Evolutionary conservation across 1,139 yeast genomes (phyloP), one percentile per base, ranked within the genome.

Genomic region (Suhomyces atakaporum): DNA sequence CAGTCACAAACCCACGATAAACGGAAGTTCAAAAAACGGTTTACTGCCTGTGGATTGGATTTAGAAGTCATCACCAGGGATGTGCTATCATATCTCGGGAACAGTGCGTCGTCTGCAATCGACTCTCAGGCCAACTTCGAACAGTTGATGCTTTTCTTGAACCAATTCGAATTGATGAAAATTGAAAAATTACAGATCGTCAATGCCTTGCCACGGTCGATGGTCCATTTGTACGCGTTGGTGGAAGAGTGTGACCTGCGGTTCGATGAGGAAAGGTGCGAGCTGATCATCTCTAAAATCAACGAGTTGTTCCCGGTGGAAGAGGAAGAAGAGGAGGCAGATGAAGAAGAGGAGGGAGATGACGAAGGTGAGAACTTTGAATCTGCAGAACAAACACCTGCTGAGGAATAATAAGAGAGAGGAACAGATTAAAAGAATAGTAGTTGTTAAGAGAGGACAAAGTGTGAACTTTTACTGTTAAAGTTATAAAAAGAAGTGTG

Each of bases 241-340:
- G 81, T 92, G 3, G 98, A 92, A 54, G 97, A 92, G 58, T 90
- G 96, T 58, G 97, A 90, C 49, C 81, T 77, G 47, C 69, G 97
- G 46, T 83, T 88, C 51, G 62, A 69, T 14, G 85, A 82, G 40
- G 84, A 77, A 1, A 73, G 79, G 40, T 72, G 84, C 38, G 75
- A 77, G 33, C 63, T 64, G 2, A 73, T 88, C 3, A 45, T 85
- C 12, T 71, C 58, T 2, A 69, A 77, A 40, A 69, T 84, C 19
- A 53, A 63, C 19, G 67, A 63, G 28, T 57, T 75, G 38, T 76
- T 80, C 52, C 85, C 85, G 1, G 40, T 54, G 3, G 62, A 54
- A 10, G 69, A 63, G 16, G 61, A 50, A 13, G 69, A 55, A 9
- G 69, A 47, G 2, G 70, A 53, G 12, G 72, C 56, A n/a, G 66